Conservation (phyloP, 2,329 filamentous ascomycete species). For the Pyrenophora tritici-repentis region DNA sequence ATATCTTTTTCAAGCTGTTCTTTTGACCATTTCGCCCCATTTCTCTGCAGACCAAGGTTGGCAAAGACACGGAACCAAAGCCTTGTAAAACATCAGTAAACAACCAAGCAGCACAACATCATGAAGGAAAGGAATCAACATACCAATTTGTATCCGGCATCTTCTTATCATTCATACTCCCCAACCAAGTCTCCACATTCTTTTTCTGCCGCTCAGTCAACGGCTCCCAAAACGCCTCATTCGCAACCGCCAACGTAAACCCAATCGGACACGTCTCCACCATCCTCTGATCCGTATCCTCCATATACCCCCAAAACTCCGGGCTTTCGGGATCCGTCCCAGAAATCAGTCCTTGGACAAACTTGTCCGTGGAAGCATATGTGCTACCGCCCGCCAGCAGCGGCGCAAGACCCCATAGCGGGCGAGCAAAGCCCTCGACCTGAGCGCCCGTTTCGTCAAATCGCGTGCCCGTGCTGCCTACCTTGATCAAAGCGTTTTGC, state of each 20-base stretch:
- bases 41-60: slow-evolving; percentile 76
- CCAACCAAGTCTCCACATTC: slow-evolving; percentile 74
- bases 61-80: slow-evolving; percentile 89
- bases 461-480: slow-evolving; percentile 72
- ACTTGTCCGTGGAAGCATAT: slow-evolving; percentile 67
- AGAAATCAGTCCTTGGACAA: slow-evolving; percentile 71
- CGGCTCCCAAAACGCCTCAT: slow-evolving; percentile 67
- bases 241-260: slow-evolving; percentile 72
- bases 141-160: slow-evolving; percentile 69
- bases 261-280: slow-evolving; percentile 83
- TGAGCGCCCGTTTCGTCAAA: slow-evolving; percentile 80
- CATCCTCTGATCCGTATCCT: slow-evolving; percentile 81
- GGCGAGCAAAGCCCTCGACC: slow-evolving; percentile 75
- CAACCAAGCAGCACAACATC: slow-evolving; percentile 1
- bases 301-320: slow-evolving; percentile 78
- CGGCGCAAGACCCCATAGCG: slow-evolving; percentile 75
- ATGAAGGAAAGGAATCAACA: slow-evolving; percentile 1
- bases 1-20: slow-evolving; percentile 74
- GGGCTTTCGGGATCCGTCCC: slow-evolving; percentile 71
- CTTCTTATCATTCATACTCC: slow-evolving; percentile 79
- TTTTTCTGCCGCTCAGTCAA: slow-evolving; percentile 65
- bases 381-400: slow-evolving; percentile 70
- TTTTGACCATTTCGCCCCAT: slow-evolving; percentile 72
- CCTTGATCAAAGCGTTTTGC: slow-evolving; percentile 66
- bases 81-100: too few species aligned